phyloP scores from a whole-genome alignment of 805 yeast species.

The Clavispora fructus region DNA sequence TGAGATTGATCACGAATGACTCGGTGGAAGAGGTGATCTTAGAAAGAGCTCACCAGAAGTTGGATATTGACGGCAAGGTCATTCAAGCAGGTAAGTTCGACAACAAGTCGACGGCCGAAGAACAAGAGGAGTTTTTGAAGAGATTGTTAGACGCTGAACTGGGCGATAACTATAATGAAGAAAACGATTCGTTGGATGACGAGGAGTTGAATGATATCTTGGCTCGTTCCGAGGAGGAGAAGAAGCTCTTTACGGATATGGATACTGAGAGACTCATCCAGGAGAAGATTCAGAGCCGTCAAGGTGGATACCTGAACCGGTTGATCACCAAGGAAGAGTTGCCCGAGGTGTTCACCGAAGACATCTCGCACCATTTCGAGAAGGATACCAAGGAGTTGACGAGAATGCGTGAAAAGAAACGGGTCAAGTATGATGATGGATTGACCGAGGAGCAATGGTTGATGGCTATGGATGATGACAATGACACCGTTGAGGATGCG shows the following conservation, averaged over 20 bases:
- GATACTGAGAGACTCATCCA: conserved; percentile 50
- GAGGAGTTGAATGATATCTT: conserved; percentile 68
- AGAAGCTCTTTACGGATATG: conserved; percentile 48
- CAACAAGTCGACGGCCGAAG: conserved; percentile 81
- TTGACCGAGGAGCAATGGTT: conserved; percentile 44
- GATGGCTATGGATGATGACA: conserved; percentile 54
- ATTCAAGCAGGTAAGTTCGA: conserved; percentile 90
- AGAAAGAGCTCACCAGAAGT: conserved; percentile 76
- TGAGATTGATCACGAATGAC: conserved; percentile 73
- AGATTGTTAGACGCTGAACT: conserved; percentile 68
- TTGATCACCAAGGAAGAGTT: conserved; percentile 21
- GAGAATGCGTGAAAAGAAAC: conserved; percentile 24
- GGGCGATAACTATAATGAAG: conserved; percentile 50
- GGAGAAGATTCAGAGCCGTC: conserved; percentile 17
- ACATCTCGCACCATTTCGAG: conserved; percentile 22
- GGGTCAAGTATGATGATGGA: conserved; percentile 26
- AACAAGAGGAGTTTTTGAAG: conserved; percentile 75
- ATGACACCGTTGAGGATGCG: conserved; percentile 58
- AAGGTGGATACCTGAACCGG: conserved; percentile 17
- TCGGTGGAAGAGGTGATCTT: conserved; percentile 80
- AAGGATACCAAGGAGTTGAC: conserved; percentile 21
- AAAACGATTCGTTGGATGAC: conserved; percentile 52
- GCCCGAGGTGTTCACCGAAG: conserved; percentile 23
- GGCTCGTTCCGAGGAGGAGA: conserved; percentile 64
- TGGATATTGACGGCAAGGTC: conserved; percentile 84